These are phyloP conservation scores for Scenedesmus sp. DNA, from an alignment of 163 green algal species.

Conservation along the genomic window DNA sequence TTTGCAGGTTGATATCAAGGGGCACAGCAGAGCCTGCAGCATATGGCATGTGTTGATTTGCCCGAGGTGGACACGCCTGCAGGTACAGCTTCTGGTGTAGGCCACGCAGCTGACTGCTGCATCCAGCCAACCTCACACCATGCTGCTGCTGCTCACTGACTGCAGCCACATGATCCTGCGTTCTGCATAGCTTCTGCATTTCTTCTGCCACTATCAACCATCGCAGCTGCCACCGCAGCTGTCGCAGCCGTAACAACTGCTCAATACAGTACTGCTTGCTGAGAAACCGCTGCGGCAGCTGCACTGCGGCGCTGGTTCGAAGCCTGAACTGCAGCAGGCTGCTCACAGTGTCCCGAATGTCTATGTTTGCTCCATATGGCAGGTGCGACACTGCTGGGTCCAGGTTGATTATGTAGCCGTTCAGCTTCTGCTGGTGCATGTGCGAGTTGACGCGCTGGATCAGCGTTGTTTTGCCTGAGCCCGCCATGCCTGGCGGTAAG, in stretches of 20 bases:
- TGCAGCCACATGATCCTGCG: not conserved
- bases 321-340: not conserved
- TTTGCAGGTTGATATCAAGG: too few relatives aligned
- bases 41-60: not conserved
- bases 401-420: slow-evolving; percentile 96
- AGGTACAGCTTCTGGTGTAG: not conserved
- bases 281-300: not conserved
- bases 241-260: too few relatives aligned
- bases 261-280: slow-evolving; percentile 1
- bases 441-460: slow-evolving; percentile 92
- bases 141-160: not conserved
- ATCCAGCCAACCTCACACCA: too few relatives aligned
- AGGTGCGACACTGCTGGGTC: slow-evolving; percentile 92
- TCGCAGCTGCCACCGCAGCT: slow-evolving; percentile 2
- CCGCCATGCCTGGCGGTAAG: slow-evolving; percentile 91
- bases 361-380: slow-evolving; percentile 95
- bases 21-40: not conserved
- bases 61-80: not conserved
- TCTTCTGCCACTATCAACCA: not conserved
- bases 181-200: not conserved
- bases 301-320: not conserved
- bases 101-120: too few relatives aligned
- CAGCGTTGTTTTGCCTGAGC: slow-evolving; percentile 96
- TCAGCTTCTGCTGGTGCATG: slow-evolving; percentile 68
- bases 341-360: slow-evolving; percentile 97